These are phyloP conservation scores for Ganoderma sinense DNA, from an alignment of 1,284 basidiomycete species.

Conservation along the genomic window DNA sequence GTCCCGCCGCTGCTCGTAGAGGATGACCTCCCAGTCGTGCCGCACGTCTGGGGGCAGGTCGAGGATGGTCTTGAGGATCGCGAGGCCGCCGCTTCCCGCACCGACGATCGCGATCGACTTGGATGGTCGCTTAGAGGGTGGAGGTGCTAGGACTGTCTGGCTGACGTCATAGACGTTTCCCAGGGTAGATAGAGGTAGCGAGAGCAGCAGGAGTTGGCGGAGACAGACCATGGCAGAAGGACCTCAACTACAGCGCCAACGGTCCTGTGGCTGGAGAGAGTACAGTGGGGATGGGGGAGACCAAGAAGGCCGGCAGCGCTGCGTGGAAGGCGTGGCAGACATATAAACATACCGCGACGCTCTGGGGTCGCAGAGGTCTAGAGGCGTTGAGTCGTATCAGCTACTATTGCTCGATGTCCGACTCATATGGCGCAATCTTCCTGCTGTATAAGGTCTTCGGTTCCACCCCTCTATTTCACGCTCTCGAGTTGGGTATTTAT, in stretches of 20 bases:
- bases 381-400: slow-evolving; percentile 6
- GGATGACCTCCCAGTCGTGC: slow-evolving; percentile 52
- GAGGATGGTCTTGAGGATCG: slow-evolving; percentile 56
- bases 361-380: not conserved
- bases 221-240: slow-evolving; percentile 12
- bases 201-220: not conserved
- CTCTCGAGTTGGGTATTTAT: too few relatives aligned
- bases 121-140: slow-evolving; percentile 13
- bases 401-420: slow-evolving; percentile 20
- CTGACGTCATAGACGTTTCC: slow-evolving; percentile 2
- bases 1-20: slow-evolving; percentile 58
- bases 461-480: not conserved
- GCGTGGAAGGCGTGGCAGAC: not conserved
- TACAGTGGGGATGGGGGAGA: not conserved
- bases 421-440: slow-evolving; percentile 32
- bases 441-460: not conserved
- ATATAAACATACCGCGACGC: not conserved
- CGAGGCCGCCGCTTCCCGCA: slow-evolving; percentile 61
- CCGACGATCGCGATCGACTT: slow-evolving; percentile 63
- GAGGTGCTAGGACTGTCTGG: slow-evolving; percentile 11
- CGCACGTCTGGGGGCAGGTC: slow-evolving; percentile 51
- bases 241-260: not conserved
- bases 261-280: too few relatives aligned
- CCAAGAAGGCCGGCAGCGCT: not conserved
- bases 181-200: slow-evolving; percentile 12